Percentiles rank a stretch among this genome's conserved stretches.
Conservation (phyloP, 257 asterid species). For the Nicotiana attenuata region DNA sequence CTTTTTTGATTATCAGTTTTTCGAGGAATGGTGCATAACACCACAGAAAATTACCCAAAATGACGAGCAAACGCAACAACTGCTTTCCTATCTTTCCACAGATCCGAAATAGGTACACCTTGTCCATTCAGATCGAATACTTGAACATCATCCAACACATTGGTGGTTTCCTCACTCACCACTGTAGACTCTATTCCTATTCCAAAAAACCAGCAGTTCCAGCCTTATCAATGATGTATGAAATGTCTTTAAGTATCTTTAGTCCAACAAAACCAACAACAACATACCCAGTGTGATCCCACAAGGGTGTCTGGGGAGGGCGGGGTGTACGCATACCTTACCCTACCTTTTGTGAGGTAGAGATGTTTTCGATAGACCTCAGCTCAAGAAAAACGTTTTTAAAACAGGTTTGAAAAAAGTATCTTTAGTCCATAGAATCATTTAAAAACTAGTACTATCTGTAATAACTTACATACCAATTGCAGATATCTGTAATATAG, state of each 20-base stretch:
- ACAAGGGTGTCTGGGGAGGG: too few relatives aligned
- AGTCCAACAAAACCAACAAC: neutral
- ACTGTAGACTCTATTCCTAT: conserved; percentile 45
- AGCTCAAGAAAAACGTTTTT: too few relatives aligned
- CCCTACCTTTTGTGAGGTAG: too few relatives aligned
- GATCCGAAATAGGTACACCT: conserved; percentile 57
- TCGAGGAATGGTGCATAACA: neutral
- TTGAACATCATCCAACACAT: conserved; percentile 48
- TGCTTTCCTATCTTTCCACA: conserved; percentile 95
- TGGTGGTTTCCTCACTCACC: conserved; percentile 32
- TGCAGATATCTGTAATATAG: too few relatives aligned
- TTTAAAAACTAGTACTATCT: neutral
- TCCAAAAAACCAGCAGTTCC: neutral
- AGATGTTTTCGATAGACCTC: too few relatives aligned
- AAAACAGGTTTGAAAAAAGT: too few relatives aligned
- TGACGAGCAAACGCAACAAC: conserved; percentile 98
- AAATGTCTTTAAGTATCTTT: neutral
- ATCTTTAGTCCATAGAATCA: neutral
- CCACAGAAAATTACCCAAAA: conserved; percentile 55
- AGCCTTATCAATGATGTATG: neutral
- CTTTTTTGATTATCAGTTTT: neutral
- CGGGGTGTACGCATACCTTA: too few relatives aligned
- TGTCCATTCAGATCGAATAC: conserved; percentile 69
- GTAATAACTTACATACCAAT: neutral
- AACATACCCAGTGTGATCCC: too few relatives aligned